These are phyloP conservation scores for Keithomyces neogunnii DNA, from an alignment of 2,329 filamentous ascomycete genomes.

Conservation along the genomic window DNA sequence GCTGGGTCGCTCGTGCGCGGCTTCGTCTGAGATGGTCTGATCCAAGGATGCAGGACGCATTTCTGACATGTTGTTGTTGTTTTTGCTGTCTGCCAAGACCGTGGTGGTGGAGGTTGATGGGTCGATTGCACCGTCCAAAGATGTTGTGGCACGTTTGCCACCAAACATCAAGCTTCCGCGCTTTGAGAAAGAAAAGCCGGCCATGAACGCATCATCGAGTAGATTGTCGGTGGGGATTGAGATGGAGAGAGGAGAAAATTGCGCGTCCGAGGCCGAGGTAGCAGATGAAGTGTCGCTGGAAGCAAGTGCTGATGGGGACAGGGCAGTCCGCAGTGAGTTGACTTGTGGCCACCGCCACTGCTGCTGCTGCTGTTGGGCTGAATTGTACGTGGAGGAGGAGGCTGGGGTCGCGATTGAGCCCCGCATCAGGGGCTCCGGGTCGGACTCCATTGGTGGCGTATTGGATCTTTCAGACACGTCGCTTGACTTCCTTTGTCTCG, in stretches of 20 bases:
- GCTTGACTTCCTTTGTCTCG: constrained; percentile 16
- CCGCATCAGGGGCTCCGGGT: constrained; percentile 15
- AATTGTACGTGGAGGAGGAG: constrained; percentile 9
- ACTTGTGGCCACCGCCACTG: background rate
- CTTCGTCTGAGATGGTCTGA: constrained; percentile 4
- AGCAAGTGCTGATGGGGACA: background rate
- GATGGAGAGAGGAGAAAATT: constrained; percentile 45
- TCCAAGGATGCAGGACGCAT: constrained; percentile 8
- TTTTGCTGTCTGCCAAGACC: constrained; percentile 2
- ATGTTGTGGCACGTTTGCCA: constrained; percentile 27
- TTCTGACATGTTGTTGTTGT: background rate
- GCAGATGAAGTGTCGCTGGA: constrained; percentile 16
- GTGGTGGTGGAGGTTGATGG: constrained; percentile 9
- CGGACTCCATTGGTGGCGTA: constrained; percentile 10
- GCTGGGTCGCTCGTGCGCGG: background rate
- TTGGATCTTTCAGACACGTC: constrained; percentile 12
- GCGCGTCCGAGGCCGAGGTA: constrained; percentile 19
- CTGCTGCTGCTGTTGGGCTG: constrained; percentile 7
- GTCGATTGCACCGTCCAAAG: constrained; percentile 13
- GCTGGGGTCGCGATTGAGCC: constrained; percentile 13
- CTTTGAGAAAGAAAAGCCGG: constrained; percentile 51
- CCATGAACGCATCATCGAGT: constrained; percentile 50
- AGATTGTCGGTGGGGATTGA: constrained; percentile 47
- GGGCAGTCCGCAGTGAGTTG: constrained; percentile 1
- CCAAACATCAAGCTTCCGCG: constrained; percentile 56